Percentiles rank a stretch among this genome's conserved stretches.
Conservation (phyloP, 192 early-diverging fungal genomes). For the Geranomyces variabilis region DNA sequence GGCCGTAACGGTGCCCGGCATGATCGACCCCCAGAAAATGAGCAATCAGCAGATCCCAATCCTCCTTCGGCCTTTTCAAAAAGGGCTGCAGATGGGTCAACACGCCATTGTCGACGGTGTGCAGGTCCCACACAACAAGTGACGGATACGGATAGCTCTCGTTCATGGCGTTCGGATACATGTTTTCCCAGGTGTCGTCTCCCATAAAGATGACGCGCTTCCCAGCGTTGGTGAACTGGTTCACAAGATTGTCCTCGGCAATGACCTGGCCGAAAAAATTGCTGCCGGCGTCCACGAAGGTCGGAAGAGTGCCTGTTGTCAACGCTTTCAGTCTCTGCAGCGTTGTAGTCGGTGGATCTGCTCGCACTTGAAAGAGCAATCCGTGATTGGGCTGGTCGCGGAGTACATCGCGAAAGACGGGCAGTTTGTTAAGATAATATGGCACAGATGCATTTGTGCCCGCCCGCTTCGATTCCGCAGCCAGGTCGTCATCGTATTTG, state of each 20-base stretch:
- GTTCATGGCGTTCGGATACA: conserved; percentile 74
- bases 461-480: neutral
- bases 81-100: conserved; percentile 59
- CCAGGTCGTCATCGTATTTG: conserved; percentile 31
- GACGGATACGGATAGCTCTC: conserved; percentile 56
- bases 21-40: conserved; percentile 97
- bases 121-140: conserved; percentile 82
- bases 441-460: conserved; percentile 14
- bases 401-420: conserved; percentile 38
- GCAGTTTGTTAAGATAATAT: conserved; percentile 51
- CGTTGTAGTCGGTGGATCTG: conserved; percentile 67
- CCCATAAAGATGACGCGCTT: conserved; percentile 72
- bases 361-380: conserved; percentile 48
- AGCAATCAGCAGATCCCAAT: conserved; percentile 85
- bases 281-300: conserved; percentile 61
- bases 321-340: conserved; percentile 65
- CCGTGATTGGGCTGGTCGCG: conserved; percentile 34
- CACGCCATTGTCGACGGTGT: conserved; percentile 91
- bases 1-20: conserved; percentile 89
- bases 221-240: conserved; percentile 36
- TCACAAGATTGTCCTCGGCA: conserved; percentile 59
- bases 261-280: conserved; percentile 60
- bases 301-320: conserved; percentile 64
- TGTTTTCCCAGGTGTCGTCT: conserved; percentile 92
- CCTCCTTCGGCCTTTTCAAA: conserved; percentile 31